Evolutionary conservation across 2,329 filamentous ascomycete species (phyloP).

Genomic region (Xylariaceae sp.): DNA sequence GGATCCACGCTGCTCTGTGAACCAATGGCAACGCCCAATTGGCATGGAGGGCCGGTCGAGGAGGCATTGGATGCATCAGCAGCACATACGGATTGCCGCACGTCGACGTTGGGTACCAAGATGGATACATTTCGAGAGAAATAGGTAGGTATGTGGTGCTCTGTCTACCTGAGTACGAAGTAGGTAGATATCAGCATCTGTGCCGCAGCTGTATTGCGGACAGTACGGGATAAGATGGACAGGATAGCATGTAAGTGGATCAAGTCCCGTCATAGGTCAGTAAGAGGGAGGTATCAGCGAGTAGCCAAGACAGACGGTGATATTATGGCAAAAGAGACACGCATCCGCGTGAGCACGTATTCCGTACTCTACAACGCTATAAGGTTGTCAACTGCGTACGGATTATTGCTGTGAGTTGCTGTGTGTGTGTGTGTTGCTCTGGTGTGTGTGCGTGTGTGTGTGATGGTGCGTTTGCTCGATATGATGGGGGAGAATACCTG

Average conservation of each 20-base stretch:
- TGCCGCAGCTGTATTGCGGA: neutral
- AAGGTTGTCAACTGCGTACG: no score
- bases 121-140: conserved; percentile 3
- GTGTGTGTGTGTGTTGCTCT: neutral
- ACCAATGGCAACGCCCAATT: conserved; percentile 29
- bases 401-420: no score
- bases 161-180: neutral
- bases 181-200: neutral
- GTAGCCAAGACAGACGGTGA: no score
- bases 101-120: conserved; percentile 20
- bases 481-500: neutral
- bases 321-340: no score
- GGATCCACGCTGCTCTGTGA: conserved; percentile 13
- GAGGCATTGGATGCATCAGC: conserved; percentile 14
- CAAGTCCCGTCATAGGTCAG: no score
- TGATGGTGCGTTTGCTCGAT: neutral
- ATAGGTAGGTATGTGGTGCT: neutral
- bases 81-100: neutral
- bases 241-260: neutral
- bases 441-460: neutral
- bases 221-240: neutral
- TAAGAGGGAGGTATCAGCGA: no score
- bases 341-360: no score
- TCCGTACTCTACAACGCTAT: no score
- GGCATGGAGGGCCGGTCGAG: conserved; percentile 11